These are phyloP conservation scores for Talaromyces sp. DNA, from an alignment of 2,329 filamentous ascomycete genomes.

Conservation along the genomic window DNA sequence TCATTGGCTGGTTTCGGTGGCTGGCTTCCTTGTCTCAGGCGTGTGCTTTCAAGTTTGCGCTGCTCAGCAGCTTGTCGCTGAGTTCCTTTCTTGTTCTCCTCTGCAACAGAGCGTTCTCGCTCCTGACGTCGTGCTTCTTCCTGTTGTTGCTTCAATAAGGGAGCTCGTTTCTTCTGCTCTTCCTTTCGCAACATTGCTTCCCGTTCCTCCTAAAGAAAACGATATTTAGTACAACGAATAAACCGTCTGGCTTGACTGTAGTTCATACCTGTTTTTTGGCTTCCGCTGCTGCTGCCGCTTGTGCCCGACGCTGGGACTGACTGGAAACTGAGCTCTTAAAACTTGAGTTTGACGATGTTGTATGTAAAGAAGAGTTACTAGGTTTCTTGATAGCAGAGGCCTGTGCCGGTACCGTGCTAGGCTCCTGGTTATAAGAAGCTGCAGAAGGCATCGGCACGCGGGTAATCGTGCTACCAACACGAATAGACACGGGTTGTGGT, in stretches of 20 bases:
- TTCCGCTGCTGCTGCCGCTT: constrained; percentile 59
- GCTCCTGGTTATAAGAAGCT: constrained; percentile 55
- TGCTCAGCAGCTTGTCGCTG: constrained; percentile 57
- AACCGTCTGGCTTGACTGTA: background rate
- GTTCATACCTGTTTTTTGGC: constrained; percentile 63
- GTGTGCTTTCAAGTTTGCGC: constrained; percentile 44
- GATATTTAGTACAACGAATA: background rate
- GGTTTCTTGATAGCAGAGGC: constrained; percentile 55
- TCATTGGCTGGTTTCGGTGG: constrained; percentile 33
- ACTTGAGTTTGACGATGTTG: constrained; percentile 48
- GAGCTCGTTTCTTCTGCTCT: constrained; percentile 73
- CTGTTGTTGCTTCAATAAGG: constrained; percentile 41
- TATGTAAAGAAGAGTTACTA: constrained; percentile 61
- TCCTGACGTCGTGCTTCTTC: constrained; percentile 57
- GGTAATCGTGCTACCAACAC: constrained; percentile 44
- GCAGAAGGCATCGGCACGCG: constrained; percentile 44
- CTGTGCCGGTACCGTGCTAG: constrained; percentile 32
- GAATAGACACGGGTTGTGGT: constrained; percentile 45
- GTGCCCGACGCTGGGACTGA: constrained; percentile 61
- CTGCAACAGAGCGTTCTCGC: constrained; percentile 43
- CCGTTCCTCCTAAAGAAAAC: constrained; percentile 58
- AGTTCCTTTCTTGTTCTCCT: constrained; percentile 62
- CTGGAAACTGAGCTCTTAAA: constrained; percentile 61
- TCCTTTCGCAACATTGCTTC: constrained; percentile 67
- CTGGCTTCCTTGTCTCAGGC: constrained; percentile 42